Conservation (phyloP, 1,284 basidiomycete genomes). For the Cutaneotrichosporon cavernicola region DNA sequence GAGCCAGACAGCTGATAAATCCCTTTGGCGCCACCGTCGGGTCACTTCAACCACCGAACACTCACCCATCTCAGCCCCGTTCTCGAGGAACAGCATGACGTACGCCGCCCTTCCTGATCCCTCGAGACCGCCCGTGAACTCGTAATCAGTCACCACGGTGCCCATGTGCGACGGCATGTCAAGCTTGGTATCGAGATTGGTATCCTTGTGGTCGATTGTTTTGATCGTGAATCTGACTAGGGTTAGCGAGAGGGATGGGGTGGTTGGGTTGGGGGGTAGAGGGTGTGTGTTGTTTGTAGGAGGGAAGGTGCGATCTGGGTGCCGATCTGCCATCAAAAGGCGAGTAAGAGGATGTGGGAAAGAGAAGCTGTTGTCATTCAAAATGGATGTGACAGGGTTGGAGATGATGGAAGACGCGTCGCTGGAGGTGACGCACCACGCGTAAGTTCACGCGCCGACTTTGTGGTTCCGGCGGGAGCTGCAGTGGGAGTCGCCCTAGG, state of each 20-base stretch:
- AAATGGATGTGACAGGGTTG: no score
- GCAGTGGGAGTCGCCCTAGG: background rate
- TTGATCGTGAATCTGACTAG: background rate
- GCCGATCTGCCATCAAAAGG: no score
- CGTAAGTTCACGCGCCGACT: background rate
- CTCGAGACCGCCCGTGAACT: background rate
- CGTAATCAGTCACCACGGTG: background rate
- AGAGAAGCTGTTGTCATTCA: no score
- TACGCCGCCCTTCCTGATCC: background rate
- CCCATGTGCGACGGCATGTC: background rate
- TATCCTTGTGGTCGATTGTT: background rate
- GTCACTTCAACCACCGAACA: background rate
- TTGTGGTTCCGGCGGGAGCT: background rate
- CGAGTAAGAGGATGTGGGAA: no score
- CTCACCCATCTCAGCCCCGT: constrained; percentile 4
- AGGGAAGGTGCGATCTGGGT: no score
- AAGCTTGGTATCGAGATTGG: background rate
- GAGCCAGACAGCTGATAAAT: no score
- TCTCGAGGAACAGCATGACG: background rate
- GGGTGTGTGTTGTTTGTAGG: no score
- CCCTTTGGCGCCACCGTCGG: background rate
- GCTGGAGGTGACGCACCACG: background rate
- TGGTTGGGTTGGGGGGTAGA: no score
- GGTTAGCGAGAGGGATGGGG: background rate
- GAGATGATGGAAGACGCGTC: no score